Evolutionary conservation across 192 early-diverging fungal species (phyloP).

Genomic region (Haplosporangium gracile): DNA sequence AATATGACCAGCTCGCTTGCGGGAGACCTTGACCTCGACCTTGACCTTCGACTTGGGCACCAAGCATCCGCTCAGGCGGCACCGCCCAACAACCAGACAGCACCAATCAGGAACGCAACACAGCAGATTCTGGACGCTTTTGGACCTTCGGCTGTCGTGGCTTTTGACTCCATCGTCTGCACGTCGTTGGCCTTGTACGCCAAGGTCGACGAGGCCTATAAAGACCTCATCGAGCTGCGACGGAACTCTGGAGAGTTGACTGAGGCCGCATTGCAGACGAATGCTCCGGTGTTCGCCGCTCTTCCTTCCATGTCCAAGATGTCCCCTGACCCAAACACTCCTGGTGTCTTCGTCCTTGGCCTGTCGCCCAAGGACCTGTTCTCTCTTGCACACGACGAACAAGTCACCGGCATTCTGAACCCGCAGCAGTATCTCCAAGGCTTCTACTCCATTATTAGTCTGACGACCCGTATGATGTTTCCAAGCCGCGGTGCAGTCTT

Average conservation of each 20-base stretch:
- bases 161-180: constrained; percentile 48
- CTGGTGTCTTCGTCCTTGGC: constrained; percentile 42
- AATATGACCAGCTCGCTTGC: background rate
- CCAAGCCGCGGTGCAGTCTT: constrained; percentile 29
- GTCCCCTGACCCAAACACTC: constrained; percentile 17
- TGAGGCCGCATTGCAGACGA: background rate
- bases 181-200: constrained; percentile 33
- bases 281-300: background rate
- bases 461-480: constrained; percentile 44
- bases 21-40: background rate
- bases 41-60: background rate
- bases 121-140: constrained; percentile 17
- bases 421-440: constrained; percentile 48
- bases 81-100: background rate
- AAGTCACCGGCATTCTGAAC: constrained; percentile 32
- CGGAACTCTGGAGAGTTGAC: too few relatives aligned
- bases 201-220: constrained; percentile 29
- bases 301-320: constrained; percentile 8
- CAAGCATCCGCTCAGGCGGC: background rate
- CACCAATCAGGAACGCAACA: background rate
- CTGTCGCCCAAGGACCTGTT: constrained; percentile 25
- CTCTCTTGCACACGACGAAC: constrained; percentile 23
- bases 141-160: constrained; percentile 1
- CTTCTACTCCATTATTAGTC: constrained; percentile 33
- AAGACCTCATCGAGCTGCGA: background rate